Base-by-base conservation (phyloP, 805 yeast species). In the Dipodascus albidus region DNA sequence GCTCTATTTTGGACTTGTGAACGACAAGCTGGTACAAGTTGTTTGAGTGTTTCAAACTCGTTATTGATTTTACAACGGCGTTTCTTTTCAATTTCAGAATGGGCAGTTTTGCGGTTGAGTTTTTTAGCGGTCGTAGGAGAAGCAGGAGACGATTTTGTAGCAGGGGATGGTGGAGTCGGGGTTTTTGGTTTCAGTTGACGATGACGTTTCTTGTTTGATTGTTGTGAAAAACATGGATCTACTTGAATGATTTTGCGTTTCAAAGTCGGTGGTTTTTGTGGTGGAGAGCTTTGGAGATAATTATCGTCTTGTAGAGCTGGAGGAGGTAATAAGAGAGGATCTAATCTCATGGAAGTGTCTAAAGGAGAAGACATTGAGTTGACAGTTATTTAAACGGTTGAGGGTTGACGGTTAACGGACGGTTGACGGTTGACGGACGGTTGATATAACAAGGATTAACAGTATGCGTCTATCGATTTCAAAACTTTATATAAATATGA, bases 11-110 rank as follows among this genome's bases (percentile, higher is more conserved):
- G 58, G 15, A 58, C 56, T 21, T 77, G 74, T 31, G 75, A 72
- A 50, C 89, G 71, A 64, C 95, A 86, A 11, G 91, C 89, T 1
- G 95, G 95, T 17, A 87, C 81, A 51, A 87, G 67, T 61, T 76
- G 81, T 64, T 86, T 84, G 58, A 87, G 74, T 1, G 90, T 87
- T 64, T 85, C 93, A 63, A 85, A 87, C 66, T 87, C 93, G 52
- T 89, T 72, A 66, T 87, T 87, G 74, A 87, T 84, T 63, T 85
- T 84, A 52, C 83, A 77, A 56, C 95, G 71, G 59, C 95, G 74
- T 60, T 86, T 78, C 62, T 87, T 83, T 66, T 87, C 95, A 55
- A 87, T 87, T 44, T 84, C 81, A 1, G 89, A 82, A 65, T 87
- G 95, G 15, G 82, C 81, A 9, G 75, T 71, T 58, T 76, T 79